A percentile compares a stretch with the other conserved stretches of the same genome.
phyloP scores from a whole-genome alignment of 352 stramenopile species.

The Elongisporangium undulatum region DNA sequence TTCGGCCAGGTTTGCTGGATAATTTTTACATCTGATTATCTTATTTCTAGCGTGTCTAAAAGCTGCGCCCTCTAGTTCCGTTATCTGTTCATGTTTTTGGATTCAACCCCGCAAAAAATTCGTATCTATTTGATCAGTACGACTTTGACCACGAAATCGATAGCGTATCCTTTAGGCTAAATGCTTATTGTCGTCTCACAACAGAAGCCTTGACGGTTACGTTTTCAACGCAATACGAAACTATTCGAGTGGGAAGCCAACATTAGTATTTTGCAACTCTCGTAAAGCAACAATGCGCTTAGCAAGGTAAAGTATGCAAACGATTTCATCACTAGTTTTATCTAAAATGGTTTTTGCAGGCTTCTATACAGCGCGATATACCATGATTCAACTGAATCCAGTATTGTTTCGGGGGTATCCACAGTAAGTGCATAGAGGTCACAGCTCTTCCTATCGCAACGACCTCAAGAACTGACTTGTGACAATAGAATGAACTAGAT shows the following conservation, averaged over 20 bases:
- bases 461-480: no score
- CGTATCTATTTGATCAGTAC: conserved; percentile 33
- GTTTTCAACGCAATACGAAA: conserved; percentile 34
- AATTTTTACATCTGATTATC: neutral
- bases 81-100: conserved; percentile 23
- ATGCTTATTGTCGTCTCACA: neutral
- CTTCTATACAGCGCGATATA: neutral
- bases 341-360: neutral
- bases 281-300: conserved; percentile 20
- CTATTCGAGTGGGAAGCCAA: conserved; percentile 38
- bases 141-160: neutral
- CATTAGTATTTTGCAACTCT: conserved; percentile 57
- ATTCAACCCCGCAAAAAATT: conserved; percentile 16
- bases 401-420: neutral
- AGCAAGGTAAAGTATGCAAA: conserved; percentile 10
- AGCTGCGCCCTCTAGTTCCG: conserved; percentile 13
- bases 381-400: neutral
- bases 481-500: no score
- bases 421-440: neutral
- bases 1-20: conserved; percentile 20
- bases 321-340: neutral
- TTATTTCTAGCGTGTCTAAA: neutral
- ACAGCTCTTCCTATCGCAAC: neutral
- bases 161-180: neutral
- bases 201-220: conserved; percentile 40